Evolutionary conservation across 441 rosid genomes (phyloP).

Genomic region (Daphne laureola): DNA sequence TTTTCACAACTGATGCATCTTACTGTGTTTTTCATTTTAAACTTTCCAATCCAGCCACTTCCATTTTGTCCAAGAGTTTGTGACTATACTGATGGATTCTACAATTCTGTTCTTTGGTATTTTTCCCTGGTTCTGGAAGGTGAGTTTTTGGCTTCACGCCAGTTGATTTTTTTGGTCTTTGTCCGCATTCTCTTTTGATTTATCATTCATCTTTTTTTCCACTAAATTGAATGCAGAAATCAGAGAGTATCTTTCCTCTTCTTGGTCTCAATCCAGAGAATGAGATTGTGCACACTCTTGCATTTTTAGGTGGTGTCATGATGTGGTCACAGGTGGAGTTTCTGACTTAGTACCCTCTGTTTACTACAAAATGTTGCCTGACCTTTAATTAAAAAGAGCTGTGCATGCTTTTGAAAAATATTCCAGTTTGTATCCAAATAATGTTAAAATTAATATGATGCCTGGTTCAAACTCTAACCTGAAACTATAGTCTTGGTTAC

Average conservation of each 20-base stretch:
- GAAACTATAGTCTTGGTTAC: no score
- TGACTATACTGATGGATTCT: conserved; percentile 80
- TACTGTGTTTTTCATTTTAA: conserved; percentile 1
- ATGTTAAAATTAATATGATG: no score
- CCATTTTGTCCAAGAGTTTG: conserved; percentile 83
- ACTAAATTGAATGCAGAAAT: conserved; percentile 37
- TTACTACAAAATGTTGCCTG: no score
- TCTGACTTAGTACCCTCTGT: conserved; percentile 5
- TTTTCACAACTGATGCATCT: conserved; percentile 8
- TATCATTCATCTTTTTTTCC: not conserved
- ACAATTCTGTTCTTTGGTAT: conserved; percentile 82
- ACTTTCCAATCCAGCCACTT: conserved; percentile 47
- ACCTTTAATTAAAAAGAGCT: no score
- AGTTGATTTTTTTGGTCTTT: conserved; percentile 9
- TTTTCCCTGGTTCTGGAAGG: conserved; percentile 99
- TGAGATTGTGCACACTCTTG: conserved; percentile 81
- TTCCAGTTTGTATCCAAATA: no score
- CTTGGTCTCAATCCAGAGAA: conserved; percentile 69
- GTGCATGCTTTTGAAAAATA: no score
- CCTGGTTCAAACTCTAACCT: no score
- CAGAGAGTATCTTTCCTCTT: conserved; percentile 54
- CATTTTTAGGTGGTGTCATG: conserved; percentile 88
- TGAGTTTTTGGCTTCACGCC: conserved; percentile 20
- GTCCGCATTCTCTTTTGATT: not conserved
- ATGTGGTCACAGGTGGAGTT: conserved; percentile 83